Evolutionary conservation across 306 rosid species (phyloP).

Genomic region (Notholithocarpus densiflorus): DNA sequence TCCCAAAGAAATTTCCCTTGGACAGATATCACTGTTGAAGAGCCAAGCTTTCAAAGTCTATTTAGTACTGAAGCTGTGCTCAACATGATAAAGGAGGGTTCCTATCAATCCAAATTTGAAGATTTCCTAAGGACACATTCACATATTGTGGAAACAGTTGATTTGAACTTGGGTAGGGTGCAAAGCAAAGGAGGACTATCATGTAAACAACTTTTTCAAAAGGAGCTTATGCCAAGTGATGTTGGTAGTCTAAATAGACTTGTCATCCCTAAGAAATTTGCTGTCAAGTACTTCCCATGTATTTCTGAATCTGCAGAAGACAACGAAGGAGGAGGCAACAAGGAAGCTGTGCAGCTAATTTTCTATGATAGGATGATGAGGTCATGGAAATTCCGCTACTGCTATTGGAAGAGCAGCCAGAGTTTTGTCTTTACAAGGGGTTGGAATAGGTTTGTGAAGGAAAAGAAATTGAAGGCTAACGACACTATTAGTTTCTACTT

Average conservation of each 20-base stretch:
- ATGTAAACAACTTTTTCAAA: slow-evolving; percentile 28
- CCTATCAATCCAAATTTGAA: slow-evolving; percentile 27
- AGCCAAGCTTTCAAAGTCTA: slow-evolving; percentile 25
- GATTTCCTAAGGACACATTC: slow-evolving; percentile 2
- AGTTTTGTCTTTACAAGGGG: slow-evolving; percentile 70
- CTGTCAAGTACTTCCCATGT: slow-evolving; percentile 23
- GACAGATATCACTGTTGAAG: slow-evolving; percentile 16
- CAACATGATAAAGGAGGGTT: slow-evolving; percentile 35
- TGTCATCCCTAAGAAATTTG: slow-evolving; percentile 34
- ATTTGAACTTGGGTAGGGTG: background rate
- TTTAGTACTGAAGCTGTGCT: slow-evolving; percentile 29
- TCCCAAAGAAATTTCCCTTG: slow-evolving; percentile 32
- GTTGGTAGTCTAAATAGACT: slow-evolving; percentile 42
- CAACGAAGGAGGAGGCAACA: background rate
- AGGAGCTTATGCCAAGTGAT: slow-evolving; percentile 45
- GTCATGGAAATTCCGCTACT: slow-evolving; percentile 60
- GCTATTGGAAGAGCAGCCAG: slow-evolving; percentile 77
- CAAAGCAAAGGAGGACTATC: slow-evolving; percentile 7
- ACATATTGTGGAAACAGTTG: background rate
- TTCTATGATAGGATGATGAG: slow-evolving; percentile 53
- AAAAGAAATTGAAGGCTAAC: slow-evolving; percentile 40
- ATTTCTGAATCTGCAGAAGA: slow-evolving; percentile 3
- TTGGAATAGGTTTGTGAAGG: slow-evolving; percentile 67
- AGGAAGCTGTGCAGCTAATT: slow-evolving; percentile 26
- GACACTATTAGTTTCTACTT: slow-evolving; percentile 47